Percentiles rank a stretch among this genome's conserved stretches.
These are phyloP conservation scores for Vickermania ingenoplastis DNA, from an alignment of 208 protist species.

Conservation along the genomic window DNA sequence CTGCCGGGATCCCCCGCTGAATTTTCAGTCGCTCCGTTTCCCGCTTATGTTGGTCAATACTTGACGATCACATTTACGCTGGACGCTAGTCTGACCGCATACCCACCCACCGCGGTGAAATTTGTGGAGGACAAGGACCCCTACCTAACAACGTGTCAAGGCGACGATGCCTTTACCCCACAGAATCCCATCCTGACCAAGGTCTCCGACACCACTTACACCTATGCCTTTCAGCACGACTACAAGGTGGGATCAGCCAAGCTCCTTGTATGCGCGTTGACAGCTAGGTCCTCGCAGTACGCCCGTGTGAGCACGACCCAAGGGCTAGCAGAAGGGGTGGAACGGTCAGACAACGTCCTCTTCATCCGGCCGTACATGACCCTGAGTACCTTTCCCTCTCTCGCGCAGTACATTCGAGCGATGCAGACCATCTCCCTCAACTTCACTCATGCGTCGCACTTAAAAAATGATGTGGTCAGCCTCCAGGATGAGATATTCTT, in stretches of 20 bases:
- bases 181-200: conserved; percentile 14
- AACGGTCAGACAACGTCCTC: conserved; percentile 29
- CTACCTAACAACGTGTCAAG: conserved; percentile 40
- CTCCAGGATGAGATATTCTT: conserved; percentile 48
- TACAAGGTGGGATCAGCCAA: conserved; percentile 31
- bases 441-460: conserved; percentile 44
- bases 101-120: conserved; percentile 59
- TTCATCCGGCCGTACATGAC: conserved; percentile 66
- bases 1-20: conserved; percentile 30
- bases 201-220: conserved; percentile 24
- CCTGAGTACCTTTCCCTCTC: conserved; percentile 45
- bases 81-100: conserved; percentile 21
- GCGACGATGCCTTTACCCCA: conserved; percentile 34
- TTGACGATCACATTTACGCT: conserved; percentile 39
- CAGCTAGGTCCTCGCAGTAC: conserved; percentile 24
- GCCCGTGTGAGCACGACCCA: conserved; percentile 10
- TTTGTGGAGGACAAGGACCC: conserved; percentile 47
- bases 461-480: conserved; percentile 50
- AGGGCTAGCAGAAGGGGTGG: too few species aligned
- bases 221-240: conserved; percentile 74
- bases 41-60: conserved; percentile 80
- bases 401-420: conserved; percentile 31
- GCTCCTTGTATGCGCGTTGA: conserved; percentile 72
- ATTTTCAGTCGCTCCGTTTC: conserved; percentile 35
- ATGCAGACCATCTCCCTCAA: conserved; percentile 58